Base-by-base conservation (phyloP, 768 basidiomycete genomes). In the Cyclocybe cylindracea region DNA sequence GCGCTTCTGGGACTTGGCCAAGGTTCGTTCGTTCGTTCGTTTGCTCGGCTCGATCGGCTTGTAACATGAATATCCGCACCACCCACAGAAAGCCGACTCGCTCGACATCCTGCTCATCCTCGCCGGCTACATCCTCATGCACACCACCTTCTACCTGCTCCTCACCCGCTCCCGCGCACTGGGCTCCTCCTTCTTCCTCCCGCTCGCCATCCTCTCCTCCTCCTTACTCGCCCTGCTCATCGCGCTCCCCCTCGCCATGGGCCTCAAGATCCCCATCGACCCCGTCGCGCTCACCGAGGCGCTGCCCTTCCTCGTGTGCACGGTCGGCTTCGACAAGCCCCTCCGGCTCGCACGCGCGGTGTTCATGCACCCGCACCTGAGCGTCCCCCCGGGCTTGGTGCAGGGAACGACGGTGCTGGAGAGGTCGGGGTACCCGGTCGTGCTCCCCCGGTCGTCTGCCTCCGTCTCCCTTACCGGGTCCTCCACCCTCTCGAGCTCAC, bases 301-400 rank as follows among this genome's bases (percentile, higher is more conserved):
- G 0, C 81, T 99, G 0, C 97, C 97, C 0, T 98, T 98, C 85
- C 77, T 98, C 43, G 95, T 99, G 34, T 96, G 96, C 69, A 97
- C 94, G 1, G 86, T 99, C 53, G 96, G 96, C 6, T 99, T 98
- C 68, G 97, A 99, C 72, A 98, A 99, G 68, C 96, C 95, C 0
- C 85, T 96, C 41, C 83, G 91, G 6, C 85, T 99, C 19, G 95
- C 94, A 2, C 80, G 87, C 10, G 88, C 94, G 2, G 91, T 98
- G 11, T 92, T 98, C 71, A 80, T 83, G 29, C 90, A 94, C 59
- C 91, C 61, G 50, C 54, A 63, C 50, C 34, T 66, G 40, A 55
- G 57, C 7, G 55, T 58, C 2, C 57, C 62, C 0, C 56, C 54
- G 3, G 38, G 49, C 2, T 14, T 57, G 10, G 56, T 55, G 13